Evolutionary conservation across 2,329 filamentous ascomycete genomes (phyloP).

Genomic region (Alternaria solani): DNA sequence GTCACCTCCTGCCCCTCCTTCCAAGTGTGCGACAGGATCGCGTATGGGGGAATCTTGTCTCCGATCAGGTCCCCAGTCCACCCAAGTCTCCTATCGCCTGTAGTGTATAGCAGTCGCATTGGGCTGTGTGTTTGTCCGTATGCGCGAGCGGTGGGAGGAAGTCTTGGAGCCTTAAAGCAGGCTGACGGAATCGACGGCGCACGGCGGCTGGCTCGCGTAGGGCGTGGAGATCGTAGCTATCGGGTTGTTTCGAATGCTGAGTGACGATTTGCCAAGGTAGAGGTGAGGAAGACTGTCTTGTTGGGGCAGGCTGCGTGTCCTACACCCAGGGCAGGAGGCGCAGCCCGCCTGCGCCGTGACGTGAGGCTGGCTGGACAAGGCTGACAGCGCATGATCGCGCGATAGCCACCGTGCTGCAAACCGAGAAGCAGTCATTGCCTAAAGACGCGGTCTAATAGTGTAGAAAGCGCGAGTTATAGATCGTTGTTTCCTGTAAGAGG

Average conservation of each 20-base stretch:
- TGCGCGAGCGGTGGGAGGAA: conserved; percentile 12
- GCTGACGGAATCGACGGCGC: conserved; percentile 13
- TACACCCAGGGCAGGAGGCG: conserved; percentile 10
- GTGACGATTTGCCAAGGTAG: conserved; percentile 8
- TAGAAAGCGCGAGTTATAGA: not conserved
- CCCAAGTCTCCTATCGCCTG: not conserved
- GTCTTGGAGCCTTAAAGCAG: conserved; percentile 15
- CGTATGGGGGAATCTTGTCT: conserved; percentile 15
- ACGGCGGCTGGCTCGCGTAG: conserved; percentile 9
- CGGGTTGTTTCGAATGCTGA: conserved; percentile 1
- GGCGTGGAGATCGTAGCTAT: conserved; percentile 9
- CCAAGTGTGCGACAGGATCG: conserved; percentile 20
- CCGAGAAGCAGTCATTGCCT: conserved; percentile 2
- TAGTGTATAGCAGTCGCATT: conserved; percentile 21
- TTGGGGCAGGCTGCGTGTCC: conserved; percentile 15
- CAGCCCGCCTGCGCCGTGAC: conserved; percentile 18
- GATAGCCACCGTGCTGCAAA: conserved; percentile 8
- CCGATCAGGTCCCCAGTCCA: conserved; percentile 11
- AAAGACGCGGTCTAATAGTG: not conserved
- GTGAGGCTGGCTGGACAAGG: conserved; percentile 20
- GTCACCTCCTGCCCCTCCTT: not conserved
- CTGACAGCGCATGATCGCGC: conserved; percentile 16
- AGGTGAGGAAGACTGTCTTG: conserved; percentile 10
- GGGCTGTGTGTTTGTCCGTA: conserved; percentile 5
- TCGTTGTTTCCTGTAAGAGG: not conserved